Conservation (phyloP, 2,329 filamentous ascomycete species). For the Trichocomaceae sp. region DNA sequence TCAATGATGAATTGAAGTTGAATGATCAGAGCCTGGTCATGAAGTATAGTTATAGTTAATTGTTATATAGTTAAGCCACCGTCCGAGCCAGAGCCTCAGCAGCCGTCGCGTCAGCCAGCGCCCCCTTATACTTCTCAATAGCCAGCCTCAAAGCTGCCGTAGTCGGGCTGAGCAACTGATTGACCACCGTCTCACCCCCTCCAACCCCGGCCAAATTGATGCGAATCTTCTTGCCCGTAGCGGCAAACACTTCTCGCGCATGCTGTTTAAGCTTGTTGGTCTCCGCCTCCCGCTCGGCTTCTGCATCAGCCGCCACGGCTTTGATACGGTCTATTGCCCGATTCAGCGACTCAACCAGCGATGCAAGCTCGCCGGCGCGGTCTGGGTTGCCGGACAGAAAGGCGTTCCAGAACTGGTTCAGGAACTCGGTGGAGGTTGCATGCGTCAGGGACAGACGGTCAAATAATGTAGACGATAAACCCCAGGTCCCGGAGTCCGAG, state of each 20-base stretch:
- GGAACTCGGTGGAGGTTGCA: slow-evolving; percentile 86
- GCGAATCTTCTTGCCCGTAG: slow-evolving; percentile 66
- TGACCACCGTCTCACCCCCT: slow-evolving; percentile 70
- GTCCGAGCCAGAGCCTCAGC: slow-evolving; percentile 16
- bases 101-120: slow-evolving; percentile 56
- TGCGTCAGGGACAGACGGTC: slow-evolving; percentile 69
- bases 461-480: slow-evolving; percentile 47
- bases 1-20: no score
- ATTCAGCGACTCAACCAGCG: slow-evolving; percentile 73
- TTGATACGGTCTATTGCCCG: slow-evolving; percentile 72
- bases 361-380: slow-evolving; percentile 71
- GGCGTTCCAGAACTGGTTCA: slow-evolving; percentile 94
- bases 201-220: slow-evolving; percentile 60
- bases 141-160: slow-evolving; percentile 65
- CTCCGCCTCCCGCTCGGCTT: slow-evolving; percentile 61
- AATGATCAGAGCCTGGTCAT: no score
- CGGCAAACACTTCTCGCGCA: slow-evolving; percentile 62
- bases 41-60: no score
- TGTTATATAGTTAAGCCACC: not conserved
- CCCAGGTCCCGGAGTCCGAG: slow-evolving; percentile 33
- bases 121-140: slow-evolving; percentile 62
- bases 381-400: slow-evolving; percentile 84
- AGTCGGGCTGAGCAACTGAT: slow-evolving; percentile 68
- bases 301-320: slow-evolving; percentile 72
- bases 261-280: slow-evolving; percentile 63